Evolutionary conservation across 2,329 filamentous ascomycete genomes (phyloP).

Genomic region (Chrysoporthe puriensis): DNA sequence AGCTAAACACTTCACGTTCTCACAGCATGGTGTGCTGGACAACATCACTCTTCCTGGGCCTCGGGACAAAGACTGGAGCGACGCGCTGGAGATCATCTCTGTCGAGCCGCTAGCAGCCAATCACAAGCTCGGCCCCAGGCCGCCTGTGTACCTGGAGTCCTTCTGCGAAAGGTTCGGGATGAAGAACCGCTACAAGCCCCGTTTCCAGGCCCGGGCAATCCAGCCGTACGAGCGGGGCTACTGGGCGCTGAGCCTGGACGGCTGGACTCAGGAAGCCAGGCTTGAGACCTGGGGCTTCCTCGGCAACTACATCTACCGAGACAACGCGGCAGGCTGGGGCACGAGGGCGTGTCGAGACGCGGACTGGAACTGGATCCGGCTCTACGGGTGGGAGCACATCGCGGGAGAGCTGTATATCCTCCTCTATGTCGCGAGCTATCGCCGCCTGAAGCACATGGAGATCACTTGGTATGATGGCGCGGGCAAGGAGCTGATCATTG

Average conservation of each 20-base stretch:
- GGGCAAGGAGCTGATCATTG: slow-evolving; percentile 54
- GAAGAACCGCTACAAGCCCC: slow-evolving; percentile 56
- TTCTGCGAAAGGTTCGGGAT: slow-evolving; percentile 58
- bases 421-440: slow-evolving; percentile 72
- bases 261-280: slow-evolving; percentile 56
- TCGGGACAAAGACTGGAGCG: slow-evolving; percentile 17
- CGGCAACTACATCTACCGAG: slow-evolving; percentile 57
- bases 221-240: slow-evolving; percentile 72
- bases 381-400: slow-evolving; percentile 81
- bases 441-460: slow-evolving; percentile 60
- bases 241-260: slow-evolving; percentile 68
- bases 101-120: slow-evolving; percentile 53
- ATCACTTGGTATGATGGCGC: slow-evolving; percentile 69
- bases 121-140: slow-evolving; percentile 43
- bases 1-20: slow-evolving; percentile 28
- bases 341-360: slow-evolving; percentile 58
- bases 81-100: slow-evolving; percentile 12
- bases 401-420: slow-evolving; percentile 74
- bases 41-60: background rate
- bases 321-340: slow-evolving; percentile 68
- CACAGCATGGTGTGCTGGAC: slow-evolving; percentile 18
- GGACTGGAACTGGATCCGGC: slow-evolving; percentile 54
- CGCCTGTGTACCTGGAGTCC: slow-evolving; percentile 52
- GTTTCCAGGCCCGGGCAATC: slow-evolving; percentile 51
- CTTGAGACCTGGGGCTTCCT: slow-evolving; percentile 65